A percentile compares a stretch with the other conserved stretches of the same genome.
Evolutionary conservation across 2,329 filamentous ascomycete species (phyloP).

Genomic region (Blastomyces parvus): DNA sequence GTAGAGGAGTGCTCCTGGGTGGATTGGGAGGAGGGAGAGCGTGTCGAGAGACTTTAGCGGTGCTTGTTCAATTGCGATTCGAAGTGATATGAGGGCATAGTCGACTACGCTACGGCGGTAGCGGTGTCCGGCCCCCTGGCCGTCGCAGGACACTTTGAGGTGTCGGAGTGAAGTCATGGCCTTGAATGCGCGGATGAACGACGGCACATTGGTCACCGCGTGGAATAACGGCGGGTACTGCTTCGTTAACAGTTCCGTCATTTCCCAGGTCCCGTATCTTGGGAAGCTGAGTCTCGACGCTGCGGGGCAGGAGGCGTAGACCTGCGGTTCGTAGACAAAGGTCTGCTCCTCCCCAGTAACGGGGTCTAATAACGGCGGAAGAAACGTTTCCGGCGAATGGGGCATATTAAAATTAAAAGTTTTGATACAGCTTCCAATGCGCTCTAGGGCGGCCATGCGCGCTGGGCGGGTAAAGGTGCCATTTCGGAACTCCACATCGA

Average conservation of each 20-base stretch:
- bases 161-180: slow-evolving; percentile 61
- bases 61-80: slow-evolving; percentile 70
- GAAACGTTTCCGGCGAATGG: slow-evolving; percentile 67
- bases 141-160: slow-evolving; percentile 66
- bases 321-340: slow-evolving; percentile 74
- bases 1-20: slow-evolving; percentile 67
- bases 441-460: slow-evolving; percentile 62
- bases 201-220: slow-evolving; percentile 75
- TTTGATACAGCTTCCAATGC: slow-evolving; percentile 70
- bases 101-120: slow-evolving; percentile 72
- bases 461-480: slow-evolving; percentile 66
- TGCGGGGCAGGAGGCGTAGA: slow-evolving; percentile 48
- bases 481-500: slow-evolving; percentile 42
- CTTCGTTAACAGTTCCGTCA: slow-evolving; percentile 71
- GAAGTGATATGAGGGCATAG: slow-evolving; percentile 78
- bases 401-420: slow-evolving; percentile 68
- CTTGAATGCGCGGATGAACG: slow-evolving; percentile 67
- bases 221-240: slow-evolving; percentile 88
- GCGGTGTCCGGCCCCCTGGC: slow-evolving; percentile 57
- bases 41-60: slow-evolving; percentile 56
- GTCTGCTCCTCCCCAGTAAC: slow-evolving; percentile 64
- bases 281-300: slow-evolving; percentile 49
- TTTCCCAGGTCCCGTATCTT: slow-evolving; percentile 69
- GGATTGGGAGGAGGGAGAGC: slow-evolving; percentile 63
- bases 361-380: slow-evolving; percentile 75